phyloP scores from a whole-genome alignment of 2,329 filamentous ascomycete species.

The Achaetomium macrosporum region DNA sequence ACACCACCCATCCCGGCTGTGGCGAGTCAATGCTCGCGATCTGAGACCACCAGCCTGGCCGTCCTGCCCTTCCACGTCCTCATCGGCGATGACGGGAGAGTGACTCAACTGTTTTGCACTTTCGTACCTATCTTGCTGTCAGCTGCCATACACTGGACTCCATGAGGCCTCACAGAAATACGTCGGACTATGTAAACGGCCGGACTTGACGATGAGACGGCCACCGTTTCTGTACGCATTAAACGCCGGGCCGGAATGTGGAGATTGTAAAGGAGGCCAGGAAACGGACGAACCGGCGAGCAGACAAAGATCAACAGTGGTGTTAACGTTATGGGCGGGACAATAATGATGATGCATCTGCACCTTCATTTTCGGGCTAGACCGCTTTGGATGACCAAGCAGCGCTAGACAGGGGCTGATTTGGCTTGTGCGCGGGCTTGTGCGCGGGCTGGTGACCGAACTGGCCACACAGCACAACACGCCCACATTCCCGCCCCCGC shows the following conservation, averaged over 20 bases:
- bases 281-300: background rate
- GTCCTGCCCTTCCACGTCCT: too few species aligned
- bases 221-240: too few species aligned
- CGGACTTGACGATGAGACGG: too few species aligned
- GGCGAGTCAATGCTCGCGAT: background rate
- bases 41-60: background rate
- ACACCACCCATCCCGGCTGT: background rate
- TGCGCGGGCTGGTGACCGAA: constrained; percentile 16
- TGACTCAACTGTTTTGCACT: constrained; percentile 1
- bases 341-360: constrained; percentile 12
- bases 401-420: constrained; percentile 23
- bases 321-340: background rate
- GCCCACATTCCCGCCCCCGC: constrained; percentile 21
- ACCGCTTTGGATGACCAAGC: constrained; percentile 12
- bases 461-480: constrained; percentile 20
- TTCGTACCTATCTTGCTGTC: background rate
- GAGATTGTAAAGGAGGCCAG: background rate
- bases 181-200: background rate
- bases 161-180: too few species aligned
- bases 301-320: constrained; percentile 13
- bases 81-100: background rate
- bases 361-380: constrained; percentile 20
- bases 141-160: background rate
- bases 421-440: constrained; percentile 19
- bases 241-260: too few species aligned